Percentiles rank a stretch among this genome's conserved stretches.
These are phyloP conservation scores for Fusarium mundagurra DNA, from an alignment of 2,329 filamentous ascomycete species.

Conservation along the genomic window DNA sequence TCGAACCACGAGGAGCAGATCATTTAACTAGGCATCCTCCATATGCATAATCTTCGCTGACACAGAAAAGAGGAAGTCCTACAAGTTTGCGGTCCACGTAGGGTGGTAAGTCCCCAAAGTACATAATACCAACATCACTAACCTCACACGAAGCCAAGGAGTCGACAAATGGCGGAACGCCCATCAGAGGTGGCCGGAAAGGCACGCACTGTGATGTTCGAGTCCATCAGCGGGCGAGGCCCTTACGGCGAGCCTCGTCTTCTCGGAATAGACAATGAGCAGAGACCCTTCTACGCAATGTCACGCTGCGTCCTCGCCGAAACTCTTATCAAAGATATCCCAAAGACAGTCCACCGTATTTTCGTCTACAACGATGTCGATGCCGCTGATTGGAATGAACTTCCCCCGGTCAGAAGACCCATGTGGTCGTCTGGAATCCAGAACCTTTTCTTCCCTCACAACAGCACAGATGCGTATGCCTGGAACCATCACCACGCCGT, in stretches of 20 bases:
- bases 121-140: neutral
- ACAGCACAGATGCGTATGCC: neutral
- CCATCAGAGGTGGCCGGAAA: neutral
- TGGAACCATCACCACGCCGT: constrained; percentile 24
- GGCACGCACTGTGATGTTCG: neutral
- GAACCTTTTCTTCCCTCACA: constrained; percentile 19
- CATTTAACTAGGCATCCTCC: neutral
- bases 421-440: constrained; percentile 3
- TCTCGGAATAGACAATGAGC: neutral
- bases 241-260: neutral
- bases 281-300: neutral
- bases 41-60: neutral
- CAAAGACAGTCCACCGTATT: constrained; percentile 7
- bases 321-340: constrained; percentile 17
- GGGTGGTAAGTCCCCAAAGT: neutral
- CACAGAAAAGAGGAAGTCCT: neutral
- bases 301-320: constrained; percentile 11
- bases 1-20: neutral
- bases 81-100: neutral
- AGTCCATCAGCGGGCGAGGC: neutral
- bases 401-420: neutral
- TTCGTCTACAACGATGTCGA: constrained; percentile 18
- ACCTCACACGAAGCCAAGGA: neutral
- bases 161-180: neutral
- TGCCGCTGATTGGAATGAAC: neutral